Evolutionary conservation across 164 flowering plant genomes (phyloP).

Genomic region (Warburgia ugandensis): DNA sequence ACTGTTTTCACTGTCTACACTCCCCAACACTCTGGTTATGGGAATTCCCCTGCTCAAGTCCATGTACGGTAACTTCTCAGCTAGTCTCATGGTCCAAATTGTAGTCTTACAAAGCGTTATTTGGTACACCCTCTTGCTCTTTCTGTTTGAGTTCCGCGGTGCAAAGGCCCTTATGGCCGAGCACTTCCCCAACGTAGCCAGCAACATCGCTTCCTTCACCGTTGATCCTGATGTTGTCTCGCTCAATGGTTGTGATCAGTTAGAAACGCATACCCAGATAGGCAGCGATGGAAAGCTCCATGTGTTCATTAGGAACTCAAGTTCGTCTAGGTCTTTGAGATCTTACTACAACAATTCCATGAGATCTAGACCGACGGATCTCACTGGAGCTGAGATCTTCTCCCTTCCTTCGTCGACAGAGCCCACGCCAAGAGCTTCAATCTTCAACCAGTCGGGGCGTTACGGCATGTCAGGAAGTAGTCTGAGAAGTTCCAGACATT

Average conservation of each 20-base stretch:
- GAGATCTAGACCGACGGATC: no score
- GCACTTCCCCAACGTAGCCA: conserved; percentile 16
- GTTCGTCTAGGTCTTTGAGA: conserved; percentile 3
- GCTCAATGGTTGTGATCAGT: conserved; percentile 12
- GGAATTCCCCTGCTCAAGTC: conserved; percentile 21
- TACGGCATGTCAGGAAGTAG: no score
- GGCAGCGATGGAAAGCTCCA: conserved; percentile 17
- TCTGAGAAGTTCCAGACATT: no score
- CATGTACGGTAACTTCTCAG: conserved; percentile 17
- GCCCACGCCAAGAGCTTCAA: no score
- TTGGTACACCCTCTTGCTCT: conserved; percentile 19
- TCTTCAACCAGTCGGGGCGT: no score
- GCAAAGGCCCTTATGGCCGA: conserved; percentile 13
- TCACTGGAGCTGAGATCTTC: no score
- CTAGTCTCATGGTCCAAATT: conserved; percentile 17
- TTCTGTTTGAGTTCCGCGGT: conserved; percentile 21
- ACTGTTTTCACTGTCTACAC: conserved; percentile 21
- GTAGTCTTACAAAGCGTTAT: conserved; percentile 18
- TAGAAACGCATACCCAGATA: conserved; percentile 14
- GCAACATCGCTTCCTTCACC: conserved; percentile 10
- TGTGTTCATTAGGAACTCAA: conserved; percentile 12
- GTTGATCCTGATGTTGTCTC: conserved; percentile 23
- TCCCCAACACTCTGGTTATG: conserved; percentile 24
- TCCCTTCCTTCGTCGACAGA: no score
- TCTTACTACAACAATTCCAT: no score